Conservation (phyloP, 768 basidiomycete genomes). For the Tylopilus vinaceipallidus region DNA sequence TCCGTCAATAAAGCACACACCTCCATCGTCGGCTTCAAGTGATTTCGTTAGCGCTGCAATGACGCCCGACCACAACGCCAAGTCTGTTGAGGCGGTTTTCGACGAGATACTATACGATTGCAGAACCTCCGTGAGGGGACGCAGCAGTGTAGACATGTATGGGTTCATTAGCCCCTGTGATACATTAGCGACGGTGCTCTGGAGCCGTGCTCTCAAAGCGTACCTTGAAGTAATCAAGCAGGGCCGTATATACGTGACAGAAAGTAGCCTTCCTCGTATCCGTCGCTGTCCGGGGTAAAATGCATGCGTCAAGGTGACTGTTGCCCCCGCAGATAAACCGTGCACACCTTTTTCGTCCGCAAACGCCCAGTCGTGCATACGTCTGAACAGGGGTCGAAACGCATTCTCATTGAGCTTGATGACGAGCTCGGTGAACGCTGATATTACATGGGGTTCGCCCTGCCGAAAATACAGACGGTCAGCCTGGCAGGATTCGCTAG, state of each 20-base stretch:
- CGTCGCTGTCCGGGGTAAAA: slow-evolving; percentile 27
- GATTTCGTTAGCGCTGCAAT: slow-evolving; percentile 65
- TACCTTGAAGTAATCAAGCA: slow-evolving; percentile 90
- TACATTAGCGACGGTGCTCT: neutral
- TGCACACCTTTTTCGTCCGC: slow-evolving; percentile 47
- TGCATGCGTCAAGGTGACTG: too few species aligned
- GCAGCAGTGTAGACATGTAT: slow-evolving; percentile 78
- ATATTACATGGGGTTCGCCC: slow-evolving; percentile 54
- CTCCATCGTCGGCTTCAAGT: slow-evolving; percentile 75
- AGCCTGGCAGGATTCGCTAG: neutral
- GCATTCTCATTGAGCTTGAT: slow-evolving; percentile 90
- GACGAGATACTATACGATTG: slow-evolving; percentile 41
- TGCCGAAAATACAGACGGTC: slow-evolving; percentile 22
- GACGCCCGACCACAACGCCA: slow-evolving; percentile 60
- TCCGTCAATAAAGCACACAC: slow-evolving; percentile 42
- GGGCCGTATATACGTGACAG: slow-evolving; percentile 64
- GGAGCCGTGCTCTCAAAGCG: slow-evolving; percentile 6
- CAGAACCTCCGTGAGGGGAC: slow-evolving; percentile 63
- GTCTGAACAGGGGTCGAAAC: slow-evolving; percentile 90
- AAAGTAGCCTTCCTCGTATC: slow-evolving; percentile 64
- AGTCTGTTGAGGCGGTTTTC: slow-evolving; percentile 28
- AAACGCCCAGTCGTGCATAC: slow-evolving; percentile 94
- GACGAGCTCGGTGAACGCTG: slow-evolving; percentile 84
- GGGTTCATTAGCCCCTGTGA: slow-evolving; percentile 81
- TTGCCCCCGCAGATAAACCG: too few species aligned